Base-by-base conservation (phyloP, 371 early-diverging fungal species). In the Lichtheimia ornata region DNA sequence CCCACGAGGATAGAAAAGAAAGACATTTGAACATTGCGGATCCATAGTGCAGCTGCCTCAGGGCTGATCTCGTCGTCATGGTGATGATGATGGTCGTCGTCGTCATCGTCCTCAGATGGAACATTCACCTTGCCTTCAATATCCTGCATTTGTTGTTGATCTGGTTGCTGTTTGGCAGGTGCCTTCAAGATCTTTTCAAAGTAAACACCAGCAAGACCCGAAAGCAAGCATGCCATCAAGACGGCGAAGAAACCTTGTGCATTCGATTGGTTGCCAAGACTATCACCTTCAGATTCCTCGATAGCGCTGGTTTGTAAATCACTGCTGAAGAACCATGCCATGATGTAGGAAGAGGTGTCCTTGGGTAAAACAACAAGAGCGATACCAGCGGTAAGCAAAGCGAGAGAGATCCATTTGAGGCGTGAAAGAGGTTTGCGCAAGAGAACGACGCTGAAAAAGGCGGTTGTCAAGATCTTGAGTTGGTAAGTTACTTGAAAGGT, bases 401-500 rank as follows among this genome's bases (percentile, higher is more conserved):
- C 82, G 14, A 97, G 84, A 5, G 97, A 84, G 14, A 84, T 61
- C 97, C 97, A 97, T 76, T 96, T 94, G 53, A 73, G 63, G 11
- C 63, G 61, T 28, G 86, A 80, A 12, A 97, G 81, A 0, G 77
- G 65, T 53, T 86, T 84, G 53, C 83, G 72, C 27, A 97, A 81
- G 62, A 97, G 77, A 11, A 86, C 44, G 9, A 97, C 97, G 20
- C 92, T 90, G 72, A 93, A 96, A 51, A 97, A 72, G 5, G 98
- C 97, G 1, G 98, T 96, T 1, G 97, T 95, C 51, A 97, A 79
- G 67, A 97, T 96, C 77, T 97, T 97, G 66, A 97, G 81, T 68
- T 97, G 98, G 72, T 97, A 97, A 9, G 95, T 94, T 45, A 97
- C 96, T 77, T 95, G 95, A 72, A 96, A 97, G 4, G 95, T 95